A percentile compares a stretch with the other conserved stretches of the same genome.
phyloP scores from a whole-genome alignment of 2,329 filamentous ascomycete species.

The Coleophoma eucalyptorum region DNA sequence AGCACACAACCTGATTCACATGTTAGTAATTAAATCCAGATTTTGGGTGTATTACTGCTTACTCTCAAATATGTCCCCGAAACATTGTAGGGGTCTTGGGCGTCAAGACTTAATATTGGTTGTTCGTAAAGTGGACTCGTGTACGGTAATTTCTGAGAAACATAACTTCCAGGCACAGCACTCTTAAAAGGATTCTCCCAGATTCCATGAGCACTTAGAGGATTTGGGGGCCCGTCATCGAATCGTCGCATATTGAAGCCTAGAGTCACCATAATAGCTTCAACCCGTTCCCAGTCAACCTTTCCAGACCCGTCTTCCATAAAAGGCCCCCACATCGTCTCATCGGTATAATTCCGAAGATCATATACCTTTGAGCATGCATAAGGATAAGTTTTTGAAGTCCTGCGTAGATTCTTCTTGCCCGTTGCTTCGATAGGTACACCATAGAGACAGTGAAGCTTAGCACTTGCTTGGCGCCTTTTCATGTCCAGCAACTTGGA shows the following conservation, averaged over 20 bases:
- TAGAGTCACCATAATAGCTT: conserved; percentile 64
- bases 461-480: conserved; percentile 60
- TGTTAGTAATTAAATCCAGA: conserved; percentile 9
- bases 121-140: neutral
- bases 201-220: conserved; percentile 19
- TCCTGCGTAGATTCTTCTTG: conserved; percentile 4
- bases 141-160: conserved; percentile 23
- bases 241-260: conserved; percentile 56
- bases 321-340: conserved; percentile 69
- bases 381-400: conserved; percentile 45
- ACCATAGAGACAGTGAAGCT: conserved; percentile 67
- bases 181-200: conserved; percentile 55
- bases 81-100: conserved; percentile 66
- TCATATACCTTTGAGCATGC: conserved; percentile 72
- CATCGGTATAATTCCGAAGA: conserved; percentile 60
- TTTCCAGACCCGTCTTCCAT: conserved; percentile 53
- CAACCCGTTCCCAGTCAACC: conserved; percentile 79
- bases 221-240: conserved; percentile 33
- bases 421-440: conserved; percentile 42
- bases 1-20: conserved; percentile 35
- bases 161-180: conserved; percentile 46
- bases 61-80: conserved; percentile 70
- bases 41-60: conserved; percentile 14
- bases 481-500: conserved; percentile 8
- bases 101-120: conserved; percentile 32